Conservation (phyloP, 768 basidiomycete species). For the Lactarius quietus region DNA sequence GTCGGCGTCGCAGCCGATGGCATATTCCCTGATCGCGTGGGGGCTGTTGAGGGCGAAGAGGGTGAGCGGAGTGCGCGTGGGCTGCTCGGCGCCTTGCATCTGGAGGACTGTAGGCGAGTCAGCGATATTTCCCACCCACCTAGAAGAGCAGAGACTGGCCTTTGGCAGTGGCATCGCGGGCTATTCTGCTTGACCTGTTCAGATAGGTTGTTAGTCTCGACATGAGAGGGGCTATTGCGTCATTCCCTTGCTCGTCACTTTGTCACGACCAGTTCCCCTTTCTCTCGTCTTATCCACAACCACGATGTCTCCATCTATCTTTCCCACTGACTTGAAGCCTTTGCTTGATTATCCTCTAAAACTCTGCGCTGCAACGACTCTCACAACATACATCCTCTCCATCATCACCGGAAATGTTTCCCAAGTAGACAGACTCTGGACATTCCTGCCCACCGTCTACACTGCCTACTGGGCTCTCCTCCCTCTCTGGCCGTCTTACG, state of each 20-base stretch:
- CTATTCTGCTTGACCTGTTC: constrained; percentile 38
- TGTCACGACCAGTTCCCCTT: no score
- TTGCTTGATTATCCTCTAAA: constrained; percentile 54
- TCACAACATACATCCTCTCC: constrained; percentile 53
- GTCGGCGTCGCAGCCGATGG: constrained; percentile 82
- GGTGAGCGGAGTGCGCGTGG: constrained; percentile 55
- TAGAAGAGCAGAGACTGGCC: constrained; percentile 4
- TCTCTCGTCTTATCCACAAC: background rate
- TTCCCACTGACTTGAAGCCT: background rate
- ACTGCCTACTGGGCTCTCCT: constrained; percentile 77
- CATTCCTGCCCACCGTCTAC: constrained; percentile 76
- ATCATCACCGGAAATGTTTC: constrained; percentile 75
- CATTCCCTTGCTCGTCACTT: background rate
- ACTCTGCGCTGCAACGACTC: constrained; percentile 50
- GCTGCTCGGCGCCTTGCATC: constrained; percentile 73
- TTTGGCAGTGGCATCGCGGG: constrained; percentile 37
- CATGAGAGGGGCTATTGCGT: constrained; percentile 19
- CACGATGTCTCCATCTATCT: background rate
- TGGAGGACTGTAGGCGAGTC: constrained; percentile 49
- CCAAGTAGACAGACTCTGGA: constrained; percentile 81
- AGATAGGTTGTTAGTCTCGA: constrained; percentile 34
- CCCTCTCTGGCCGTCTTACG: constrained; percentile 48
- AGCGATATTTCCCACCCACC: background rate
- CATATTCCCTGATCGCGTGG: constrained; percentile 58
- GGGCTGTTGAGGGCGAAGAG: constrained; percentile 62